phyloP scores from a whole-genome alignment of 2,329 filamentous ascomycete species.

The Fusarium nisikadoi region DNA sequence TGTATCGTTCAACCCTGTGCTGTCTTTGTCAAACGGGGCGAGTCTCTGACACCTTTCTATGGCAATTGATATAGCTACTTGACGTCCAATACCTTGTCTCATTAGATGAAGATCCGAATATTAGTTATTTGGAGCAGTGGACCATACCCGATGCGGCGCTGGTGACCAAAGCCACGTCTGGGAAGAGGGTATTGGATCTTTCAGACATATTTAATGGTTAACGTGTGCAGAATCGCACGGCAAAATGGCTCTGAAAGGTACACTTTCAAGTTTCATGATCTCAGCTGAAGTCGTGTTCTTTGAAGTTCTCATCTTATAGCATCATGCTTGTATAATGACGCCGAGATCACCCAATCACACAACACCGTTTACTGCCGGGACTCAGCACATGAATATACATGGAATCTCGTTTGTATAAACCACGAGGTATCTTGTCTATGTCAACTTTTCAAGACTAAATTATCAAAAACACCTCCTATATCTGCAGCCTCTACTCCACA shows the following conservation, averaged over 20 bases:
- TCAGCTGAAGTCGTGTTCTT: background rate
- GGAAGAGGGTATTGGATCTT: slow-evolving; percentile 37
- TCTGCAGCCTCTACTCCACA: slow-evolving; percentile 59
- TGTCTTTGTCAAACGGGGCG: slow-evolving; percentile 53
- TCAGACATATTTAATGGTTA: slow-evolving; percentile 2
- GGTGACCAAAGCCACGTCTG: slow-evolving; percentile 47
- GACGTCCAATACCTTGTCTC: slow-evolving; percentile 26
- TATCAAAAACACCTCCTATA: background rate
- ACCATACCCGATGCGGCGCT: slow-evolving; percentile 47
- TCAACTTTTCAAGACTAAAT: slow-evolving; percentile 21
- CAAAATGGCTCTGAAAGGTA: background rate
- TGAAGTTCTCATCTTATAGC: background rate
- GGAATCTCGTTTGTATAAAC: slow-evolving; percentile 9
- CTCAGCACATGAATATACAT: background rate
- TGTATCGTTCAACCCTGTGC: slow-evolving; percentile 48
- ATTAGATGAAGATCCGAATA: background rate
- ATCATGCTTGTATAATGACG: slow-evolving; percentile 21
- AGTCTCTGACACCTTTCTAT: slow-evolving; percentile 56
- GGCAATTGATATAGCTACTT: slow-evolving; percentile 55
- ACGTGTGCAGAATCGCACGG: too few relatives aligned
- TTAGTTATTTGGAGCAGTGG: background rate
- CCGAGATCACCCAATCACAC: slow-evolving; percentile 10
- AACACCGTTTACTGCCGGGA: background rate
- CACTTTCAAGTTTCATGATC: too few relatives aligned
- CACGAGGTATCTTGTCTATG: slow-evolving; percentile 41